Conservation (phyloP, 2,329 filamentous ascomycete genomes). For the Orbilia javanica region DNA sequence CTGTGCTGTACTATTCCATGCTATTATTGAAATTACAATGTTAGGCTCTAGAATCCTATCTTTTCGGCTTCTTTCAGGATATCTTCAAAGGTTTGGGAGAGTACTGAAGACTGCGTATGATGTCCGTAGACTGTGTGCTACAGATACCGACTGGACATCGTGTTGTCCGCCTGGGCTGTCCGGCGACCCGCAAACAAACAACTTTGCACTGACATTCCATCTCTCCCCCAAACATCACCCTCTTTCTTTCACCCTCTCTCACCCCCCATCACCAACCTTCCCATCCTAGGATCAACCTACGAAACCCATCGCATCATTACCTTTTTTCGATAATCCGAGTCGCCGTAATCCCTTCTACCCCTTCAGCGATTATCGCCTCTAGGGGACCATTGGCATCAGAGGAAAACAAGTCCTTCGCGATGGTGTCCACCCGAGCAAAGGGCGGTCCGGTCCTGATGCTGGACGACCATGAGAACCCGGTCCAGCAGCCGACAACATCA, state of each 20-base stretch:
- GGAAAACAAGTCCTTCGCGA: not conserved
- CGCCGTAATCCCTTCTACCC: not conserved
- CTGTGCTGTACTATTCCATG: no score
- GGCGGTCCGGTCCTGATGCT: constrained; percentile 27
- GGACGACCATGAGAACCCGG: constrained; percentile 1
- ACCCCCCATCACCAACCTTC: not conserved
- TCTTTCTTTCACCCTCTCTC: not conserved
- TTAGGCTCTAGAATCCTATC: no score
- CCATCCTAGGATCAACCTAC: not conserved
- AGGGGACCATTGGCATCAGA: not conserved
- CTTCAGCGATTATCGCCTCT: not conserved
- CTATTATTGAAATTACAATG: no score
- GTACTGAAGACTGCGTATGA: no score
- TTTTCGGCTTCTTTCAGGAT: no score
- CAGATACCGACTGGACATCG: no score
- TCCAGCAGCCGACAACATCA: constrained; percentile 4
- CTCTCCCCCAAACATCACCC: constrained; percentile 13
- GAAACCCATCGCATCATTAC: not conserved
- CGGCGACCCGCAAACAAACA: not conserved
- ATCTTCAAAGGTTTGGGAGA: no score
- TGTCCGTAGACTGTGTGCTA: no score
- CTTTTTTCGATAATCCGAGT: not conserved
- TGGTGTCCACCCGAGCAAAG: constrained; percentile 36
- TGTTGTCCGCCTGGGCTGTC: no score
- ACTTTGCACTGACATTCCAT: not conserved